These are phyloP conservation scores for Gnomoniopsis sp. DNA, from an alignment of 2,329 filamentous ascomycete genomes.

Conservation along the genomic window DNA sequence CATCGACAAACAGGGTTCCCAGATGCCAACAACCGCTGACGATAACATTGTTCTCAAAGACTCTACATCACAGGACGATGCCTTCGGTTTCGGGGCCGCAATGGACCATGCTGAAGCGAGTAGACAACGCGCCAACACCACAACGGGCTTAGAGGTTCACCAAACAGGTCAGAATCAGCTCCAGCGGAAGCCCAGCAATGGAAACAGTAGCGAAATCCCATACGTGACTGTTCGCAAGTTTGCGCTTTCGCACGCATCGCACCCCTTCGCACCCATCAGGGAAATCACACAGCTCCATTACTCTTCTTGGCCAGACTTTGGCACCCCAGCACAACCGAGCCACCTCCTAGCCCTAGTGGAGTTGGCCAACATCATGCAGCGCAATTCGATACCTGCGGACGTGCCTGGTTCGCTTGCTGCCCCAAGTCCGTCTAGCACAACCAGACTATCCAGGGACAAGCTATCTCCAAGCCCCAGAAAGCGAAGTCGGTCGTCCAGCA, in stretches of 20 bases:
- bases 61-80: constrained; percentile 17
- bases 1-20: constrained; percentile 50
- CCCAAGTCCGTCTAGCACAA: not conserved
- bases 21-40: constrained; percentile 25
- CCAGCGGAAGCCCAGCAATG: constrained; percentile 23
- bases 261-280: constrained; percentile 81
- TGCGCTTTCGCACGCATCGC: constrained; percentile 69
- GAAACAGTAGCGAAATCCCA: constrained; percentile 53
- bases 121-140: constrained; percentile 53
- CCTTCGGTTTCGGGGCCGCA: constrained; percentile 18
- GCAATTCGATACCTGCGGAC: constrained; percentile 47
- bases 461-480: constrained; percentile 19
- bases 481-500: constrained; percentile 12
- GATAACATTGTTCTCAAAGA: constrained; percentile 27
- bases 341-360: constrained; percentile 89
- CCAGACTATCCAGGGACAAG: not conserved
- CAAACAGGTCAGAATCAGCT: constrained; percentile 25
- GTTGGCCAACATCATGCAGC: constrained; percentile 74
- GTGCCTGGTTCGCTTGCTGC: constrained; percentile 27
- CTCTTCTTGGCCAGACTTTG: constrained; percentile 95
- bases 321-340: constrained; percentile 81
- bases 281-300: constrained; percentile 96
- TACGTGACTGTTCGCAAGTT: constrained; percentile 86
- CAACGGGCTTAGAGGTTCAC: constrained; percentile 39
- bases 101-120: constrained; percentile 33